Percentiles rank a stretch among this genome's conserved stretches.
Evolutionary conservation across 73 alveolate species (phyloP).

Genomic region (Paramecium sexaurelia): DNA sequence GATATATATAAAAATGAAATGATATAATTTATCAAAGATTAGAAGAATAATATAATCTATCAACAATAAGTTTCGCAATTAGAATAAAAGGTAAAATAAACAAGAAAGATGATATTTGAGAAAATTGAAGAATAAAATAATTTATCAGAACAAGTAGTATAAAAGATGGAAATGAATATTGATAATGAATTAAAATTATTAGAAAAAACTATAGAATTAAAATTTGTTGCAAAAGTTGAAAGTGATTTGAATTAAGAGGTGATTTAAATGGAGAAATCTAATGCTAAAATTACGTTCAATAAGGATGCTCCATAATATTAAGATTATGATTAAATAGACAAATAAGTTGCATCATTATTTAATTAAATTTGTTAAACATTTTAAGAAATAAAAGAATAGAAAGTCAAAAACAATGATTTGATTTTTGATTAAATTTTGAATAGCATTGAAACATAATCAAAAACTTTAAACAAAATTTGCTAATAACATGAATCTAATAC

Average conservation of each 20-base stretch:
- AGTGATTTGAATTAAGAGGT: conserved; percentile 11
- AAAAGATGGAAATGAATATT: conserved; percentile 6
- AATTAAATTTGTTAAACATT: neutral
- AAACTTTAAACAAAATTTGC: neutral
- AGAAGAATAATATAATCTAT: neutral
- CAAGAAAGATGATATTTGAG: conserved; percentile 1
- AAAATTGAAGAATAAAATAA: conserved; percentile 33
- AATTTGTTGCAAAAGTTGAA: conserved; percentile 20
- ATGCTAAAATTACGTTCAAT: neutral
- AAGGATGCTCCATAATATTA: neutral
- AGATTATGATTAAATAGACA: neutral
- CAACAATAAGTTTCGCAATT: neutral
- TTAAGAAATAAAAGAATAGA: neutral
- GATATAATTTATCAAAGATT: neutral
- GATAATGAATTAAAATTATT: conserved; percentile 23
- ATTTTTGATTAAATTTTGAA: conserved; percentile 12
- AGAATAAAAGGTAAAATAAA: neutral
- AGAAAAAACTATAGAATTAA: conserved; percentile 9
- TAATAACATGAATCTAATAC: neutral
- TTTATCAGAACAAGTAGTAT: neutral
- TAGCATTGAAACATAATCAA: neutral
- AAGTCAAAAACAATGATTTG: conserved; percentile 21
- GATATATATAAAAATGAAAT: neutral
- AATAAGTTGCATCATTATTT: neutral
- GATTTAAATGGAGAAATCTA: neutral